Base-by-base conservation (phyloP, 1,284 basidiomycete genomes). In the Meripilus lineatus region DNA sequence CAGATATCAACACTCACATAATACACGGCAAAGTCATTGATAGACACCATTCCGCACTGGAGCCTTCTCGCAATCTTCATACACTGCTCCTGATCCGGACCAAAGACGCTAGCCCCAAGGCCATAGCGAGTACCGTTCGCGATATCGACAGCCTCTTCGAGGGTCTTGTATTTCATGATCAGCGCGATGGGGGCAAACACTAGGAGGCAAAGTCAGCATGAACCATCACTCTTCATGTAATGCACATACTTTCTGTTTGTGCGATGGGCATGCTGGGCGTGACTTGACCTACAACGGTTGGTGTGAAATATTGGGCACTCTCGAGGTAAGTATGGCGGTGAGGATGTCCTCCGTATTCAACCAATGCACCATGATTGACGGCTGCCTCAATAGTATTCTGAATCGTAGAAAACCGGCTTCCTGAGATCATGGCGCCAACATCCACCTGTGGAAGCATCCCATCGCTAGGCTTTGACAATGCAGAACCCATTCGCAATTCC, bases 51-150 rank as follows among this genome's bases (percentile, higher is more conserved):
- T 32, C 95, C 95, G 53, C 91, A 93, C 47, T 94, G 78, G 38
- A 98, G 67, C 40, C 72, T 66, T 45, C 81, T 77, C 14, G 93
- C 92, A 10, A 98, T 84, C 42, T 81, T 71, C 42, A 86, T 54
- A 58, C 91, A 93, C 36, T 87, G 69, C 23, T 74, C 71, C 58
- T 86, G 80, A 57, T 86, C 78, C 10, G 82, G 82, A 7, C 94
- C 94, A 60, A 94, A 98, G n/a, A 99, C 90, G 46, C 89, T 89
- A 1, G 92, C 91, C 35, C 94, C 95, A n/a, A 99, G 79, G 14
- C 89, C 95, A 63, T 90, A 98, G 25, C 79, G 74, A 1, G 90
- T 92, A 13, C 76, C 74, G 58, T 97, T 97, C 0, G 95, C 90
- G 51, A 94, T 83, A 38, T 74, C 74, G 47, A 97, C 76, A 0